Base-by-base conservation (phyloP, 768 basidiomycete genomes). In the Podaxis mareebaensis region DNA sequence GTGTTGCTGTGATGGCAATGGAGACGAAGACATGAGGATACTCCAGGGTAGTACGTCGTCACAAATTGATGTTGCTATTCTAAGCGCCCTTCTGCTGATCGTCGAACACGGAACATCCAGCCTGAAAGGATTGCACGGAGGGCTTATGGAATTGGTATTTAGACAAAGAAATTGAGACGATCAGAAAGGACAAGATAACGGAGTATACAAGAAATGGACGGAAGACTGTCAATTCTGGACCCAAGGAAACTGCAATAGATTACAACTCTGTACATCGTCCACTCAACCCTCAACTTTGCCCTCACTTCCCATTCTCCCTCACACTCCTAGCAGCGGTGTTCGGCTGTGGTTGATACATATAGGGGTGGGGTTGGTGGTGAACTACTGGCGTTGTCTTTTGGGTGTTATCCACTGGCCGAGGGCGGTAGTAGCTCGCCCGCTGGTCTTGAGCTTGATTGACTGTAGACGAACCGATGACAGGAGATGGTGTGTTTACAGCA, bases 401-500 rank as follows among this genome's bases (percentile, higher is more conserved):
- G 39, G 55, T 61, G 4, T 80, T 77, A 44, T 83, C 61, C n/a
- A 51, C 61, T 28, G 61, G 61, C 22, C 61, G 80, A 3, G 79
- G 76, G 10, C 87, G 81, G 66, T 89, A 89, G 70, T 88, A 89
- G 64, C 79, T 78, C 64, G 78, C 76, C 13, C 81, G 73, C 40
- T 78, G 79, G n/a, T 82, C 83, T 38, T 74, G 33, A 33, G 33
- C 8, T 33, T 33, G 76, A 6, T 71, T 67, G n/a, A 67, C 48
- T 11, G 73, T 67, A 0, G 79, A 67, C n/a, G 76, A 67, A 3
- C 81, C 66, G 22, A 89, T 77, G 3, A 88, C 82, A 2, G 87
- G 82, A 4, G 88, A 84, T 0, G 83, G 70, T 2, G 85, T 85
- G 51, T 81, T 80, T 10, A 81, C 85, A 1, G 89, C 88, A 33